Evolutionary conservation across 805 yeast species (phyloP), one percentile per base, ranked within the genome.

Genomic region (Saccharomycopsis sp.): DNA sequence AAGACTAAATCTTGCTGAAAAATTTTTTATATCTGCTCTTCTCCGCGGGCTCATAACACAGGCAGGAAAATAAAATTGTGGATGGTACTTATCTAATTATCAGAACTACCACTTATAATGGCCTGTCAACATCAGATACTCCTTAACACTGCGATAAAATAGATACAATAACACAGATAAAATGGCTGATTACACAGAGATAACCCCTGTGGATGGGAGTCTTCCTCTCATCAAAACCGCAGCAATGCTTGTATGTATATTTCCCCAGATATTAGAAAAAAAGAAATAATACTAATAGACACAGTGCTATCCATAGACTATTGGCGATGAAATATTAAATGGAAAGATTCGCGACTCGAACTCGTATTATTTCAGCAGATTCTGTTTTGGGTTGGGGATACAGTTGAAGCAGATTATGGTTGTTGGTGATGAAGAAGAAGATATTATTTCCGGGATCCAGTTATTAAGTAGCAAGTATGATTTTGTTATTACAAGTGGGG

Each of bases 301-400:
- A 50, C 5, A 29, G 38, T 29, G 12, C 5, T 47, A n/a, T 12
- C 53, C 9, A 2, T 2, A 50, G 53, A 22, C 34, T 12, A 90
- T 90, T 55, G 97, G 97, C 3, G 97, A 90, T 70, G 97, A 90
- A 71, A 86, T 90, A 1, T 78, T 90, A 58, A 90, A 89, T 64
- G 96, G 96, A 3, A 90, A 90, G 71, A 89, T 90, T 61, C 71
- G 76, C 2, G 97, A 90, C 66, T 81, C 93, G 1, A 90, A 90
- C 69, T 86, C 96, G 5, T 74, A 79, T 62, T 80, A 73, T 66
- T 88, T 90, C 67, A 89, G 96, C 34, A 79, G 79, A 62, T 79
- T 75, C 66, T 86, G 96, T 68, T 90, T 87, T 70, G 70, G 74
- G 9, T 71, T 80, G 5, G 90, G 92, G 8, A 78, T 90, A 8